A percentile compares a stretch with the other conserved stretches of the same genome.
Conservation (phyloP, 768 basidiomycete species). For the Pleurotus ostreatus region DNA sequence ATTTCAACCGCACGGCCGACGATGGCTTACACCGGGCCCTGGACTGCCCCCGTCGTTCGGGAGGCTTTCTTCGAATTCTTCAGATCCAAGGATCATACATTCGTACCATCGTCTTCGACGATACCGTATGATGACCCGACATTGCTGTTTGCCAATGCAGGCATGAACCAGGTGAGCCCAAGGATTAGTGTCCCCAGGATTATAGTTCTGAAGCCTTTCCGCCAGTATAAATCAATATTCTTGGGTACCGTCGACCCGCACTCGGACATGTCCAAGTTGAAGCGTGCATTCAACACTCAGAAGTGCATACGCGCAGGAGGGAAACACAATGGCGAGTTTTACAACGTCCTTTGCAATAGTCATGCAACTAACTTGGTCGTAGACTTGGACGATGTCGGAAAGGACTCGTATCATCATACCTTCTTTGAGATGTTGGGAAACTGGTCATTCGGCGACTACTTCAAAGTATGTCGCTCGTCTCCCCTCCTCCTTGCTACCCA, state of each 20-base stretch:
- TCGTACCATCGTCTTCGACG: slow-evolving; percentile 86
- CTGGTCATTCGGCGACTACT: slow-evolving; percentile 99
- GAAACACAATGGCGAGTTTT: slow-evolving; percentile 84
- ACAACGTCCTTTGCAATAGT: neutral
- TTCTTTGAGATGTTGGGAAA: slow-evolving; percentile 99
- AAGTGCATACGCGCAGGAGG: slow-evolving; percentile 99
- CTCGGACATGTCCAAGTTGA: slow-evolving; percentile 86
- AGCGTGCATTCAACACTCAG: slow-evolving; percentile 93
- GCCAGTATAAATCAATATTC: slow-evolving; percentile 93
- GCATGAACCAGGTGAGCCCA: slow-evolving; percentile 81
- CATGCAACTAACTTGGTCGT: neutral
- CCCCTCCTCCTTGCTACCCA: slow-evolving; percentile 7
- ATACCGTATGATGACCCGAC: slow-evolving; percentile 98
- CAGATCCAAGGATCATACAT: slow-evolving; percentile 72
- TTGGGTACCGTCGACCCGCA: slow-evolving; percentile 96
- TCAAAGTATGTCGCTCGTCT: slow-evolving; percentile 63
- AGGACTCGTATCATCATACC: slow-evolving; percentile 96
- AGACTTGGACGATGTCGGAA: slow-evolving; percentile 99
- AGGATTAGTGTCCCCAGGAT: neutral
- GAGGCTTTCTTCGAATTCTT: slow-evolving; percentile 93
- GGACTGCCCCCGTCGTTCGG: slow-evolving; percentile 82
- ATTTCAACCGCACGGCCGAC: slow-evolving; percentile 15
- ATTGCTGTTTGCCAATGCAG: slow-evolving; percentile 95
- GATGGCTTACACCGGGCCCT: slow-evolving; percentile 48
- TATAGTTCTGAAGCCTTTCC: neutral